Evolutionary conservation across 305 asterid genomes (phyloP).

Genomic region (Solanum hybrid): DNA sequence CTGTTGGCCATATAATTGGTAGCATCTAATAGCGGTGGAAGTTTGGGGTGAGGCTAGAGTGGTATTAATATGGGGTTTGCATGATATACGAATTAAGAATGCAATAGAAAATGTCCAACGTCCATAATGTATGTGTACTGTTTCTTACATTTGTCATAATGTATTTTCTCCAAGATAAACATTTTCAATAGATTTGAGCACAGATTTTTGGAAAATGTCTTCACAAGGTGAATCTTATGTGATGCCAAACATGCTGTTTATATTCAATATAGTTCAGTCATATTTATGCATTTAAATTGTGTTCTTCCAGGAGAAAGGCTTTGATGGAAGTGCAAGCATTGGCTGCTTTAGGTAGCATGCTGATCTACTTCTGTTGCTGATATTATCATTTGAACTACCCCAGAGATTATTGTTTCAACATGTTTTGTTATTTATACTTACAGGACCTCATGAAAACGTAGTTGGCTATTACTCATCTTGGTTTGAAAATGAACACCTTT

Average conservation of each 20-base stretch:
- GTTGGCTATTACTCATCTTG: constrained; percentile 80
- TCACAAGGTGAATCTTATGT: background rate
- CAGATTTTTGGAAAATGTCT: background rate
- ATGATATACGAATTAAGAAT: background rate
- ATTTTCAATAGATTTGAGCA: background rate
- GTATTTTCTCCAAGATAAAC: background rate
- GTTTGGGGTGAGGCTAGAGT: background rate
- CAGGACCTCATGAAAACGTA: constrained; percentile 76
- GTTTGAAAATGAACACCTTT: constrained; percentile 85
- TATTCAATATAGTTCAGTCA: background rate
- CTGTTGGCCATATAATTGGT: background rate
- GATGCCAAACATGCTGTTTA: background rate
- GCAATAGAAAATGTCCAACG: background rate
- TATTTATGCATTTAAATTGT: constrained; percentile 5
- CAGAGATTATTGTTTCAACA: background rate
- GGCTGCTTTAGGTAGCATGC: constrained; percentile 65
- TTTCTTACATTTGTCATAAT: background rate
- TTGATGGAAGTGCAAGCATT: constrained; percentile 97
- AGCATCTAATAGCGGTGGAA: background rate
- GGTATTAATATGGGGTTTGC: background rate
- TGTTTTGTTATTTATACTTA: background rate
- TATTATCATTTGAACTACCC: background rate
- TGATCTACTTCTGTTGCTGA: background rate
- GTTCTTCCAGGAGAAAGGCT: constrained; percentile 65
- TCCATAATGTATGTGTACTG: background rate